Base-by-base conservation (phyloP, 495 filamentous ascomycete genomes). In the Rhypophila decipiens region DNA sequence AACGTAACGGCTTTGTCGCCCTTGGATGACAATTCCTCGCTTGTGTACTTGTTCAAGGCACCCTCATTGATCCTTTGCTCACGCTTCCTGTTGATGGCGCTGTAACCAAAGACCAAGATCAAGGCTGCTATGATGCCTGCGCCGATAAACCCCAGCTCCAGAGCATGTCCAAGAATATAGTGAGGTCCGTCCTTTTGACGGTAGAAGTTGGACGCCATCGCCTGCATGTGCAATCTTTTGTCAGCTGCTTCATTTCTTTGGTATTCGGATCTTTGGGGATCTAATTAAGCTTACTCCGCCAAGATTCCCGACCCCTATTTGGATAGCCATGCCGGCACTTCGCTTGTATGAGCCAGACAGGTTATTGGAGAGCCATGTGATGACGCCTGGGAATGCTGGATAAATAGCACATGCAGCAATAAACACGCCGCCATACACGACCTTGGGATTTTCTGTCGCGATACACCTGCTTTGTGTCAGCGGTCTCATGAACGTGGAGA, bases 191-290 rank as follows among this genome's bases (percentile, higher is more conserved):
- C 85, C 20, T 70, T 67, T 4, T 68, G 51, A 13, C 86, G 78
- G 55, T 90, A 90, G 61, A 90, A 88, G 54, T 90, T 88, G 2
- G 79, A 80, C 0, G 85, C 77, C 78, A 89, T 87, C 1, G 84
- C 70, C 60, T 17, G 18, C 11, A 7, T 8, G 13, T 18, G 43
- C 21, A 42, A 11, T 37, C 21, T 71, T 76, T 19, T 49, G 48
- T 17, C 45, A 29, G 15, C 35, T 5, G 3, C 21, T 4, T n/a
- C 20, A 20, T 2, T 13, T 43, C 8, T 21, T 4, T 15, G 1
- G 10, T 24, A 1, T 9, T 22, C 27, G 31, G 18, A 49, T 4
- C 15, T 10, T 27, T 18, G 18, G n/a, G n/a, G n/a, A n/a, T n/a
- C n/a, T n/a, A n/a, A n/a, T n/a, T n/a, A 24, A 5, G 57, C 63